These are phyloP conservation scores for Colletotrichum eremochloae DNA, from an alignment of 2,329 filamentous ascomycete species.

Conservation along the genomic window DNA sequence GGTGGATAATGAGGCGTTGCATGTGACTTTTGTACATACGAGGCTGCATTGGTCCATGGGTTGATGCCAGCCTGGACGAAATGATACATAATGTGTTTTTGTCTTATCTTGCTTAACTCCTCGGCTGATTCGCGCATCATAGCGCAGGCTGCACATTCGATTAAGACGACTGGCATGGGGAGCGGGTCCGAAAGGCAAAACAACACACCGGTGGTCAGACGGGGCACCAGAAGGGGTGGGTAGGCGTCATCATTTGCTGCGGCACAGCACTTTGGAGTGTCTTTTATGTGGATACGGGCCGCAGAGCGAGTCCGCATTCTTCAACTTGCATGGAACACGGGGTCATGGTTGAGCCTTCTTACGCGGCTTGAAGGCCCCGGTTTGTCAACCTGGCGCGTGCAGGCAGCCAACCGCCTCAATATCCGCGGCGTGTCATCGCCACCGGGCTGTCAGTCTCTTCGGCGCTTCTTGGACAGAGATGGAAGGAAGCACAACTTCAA, in stretches of 20 bases:
- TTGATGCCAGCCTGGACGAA: slow-evolving; percentile 9
- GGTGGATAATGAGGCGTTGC: slow-evolving; percentile 36
- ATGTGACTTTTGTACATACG: neutral
- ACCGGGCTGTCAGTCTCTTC: neutral
- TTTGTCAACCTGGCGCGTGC: neutral
- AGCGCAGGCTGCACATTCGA: neutral
- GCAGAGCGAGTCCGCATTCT: neutral
- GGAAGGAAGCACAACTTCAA: neutral
- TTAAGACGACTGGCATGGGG: neutral
- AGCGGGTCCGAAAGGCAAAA: too few relatives aligned
- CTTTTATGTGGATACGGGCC: neutral
- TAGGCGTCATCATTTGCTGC: neutral
- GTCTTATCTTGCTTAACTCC: neutral
- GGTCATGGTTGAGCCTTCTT: neutral
- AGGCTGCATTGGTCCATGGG: neutral
- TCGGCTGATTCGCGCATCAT: too few relatives aligned
- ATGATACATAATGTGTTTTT: neutral
- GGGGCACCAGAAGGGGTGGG: neutral
- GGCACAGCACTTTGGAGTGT: neutral
- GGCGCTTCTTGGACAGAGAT: too few relatives aligned
- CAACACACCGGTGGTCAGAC: neutral
- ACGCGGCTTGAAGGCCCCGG: neutral
- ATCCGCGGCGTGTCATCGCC: neutral
- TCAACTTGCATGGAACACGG: neutral
- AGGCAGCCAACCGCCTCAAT: slow-evolving; percentile 7